These are phyloP conservation scores for Omphalea diandra DNA, from an alignment of 441 rosid genomes.

Conservation along the genomic window DNA sequence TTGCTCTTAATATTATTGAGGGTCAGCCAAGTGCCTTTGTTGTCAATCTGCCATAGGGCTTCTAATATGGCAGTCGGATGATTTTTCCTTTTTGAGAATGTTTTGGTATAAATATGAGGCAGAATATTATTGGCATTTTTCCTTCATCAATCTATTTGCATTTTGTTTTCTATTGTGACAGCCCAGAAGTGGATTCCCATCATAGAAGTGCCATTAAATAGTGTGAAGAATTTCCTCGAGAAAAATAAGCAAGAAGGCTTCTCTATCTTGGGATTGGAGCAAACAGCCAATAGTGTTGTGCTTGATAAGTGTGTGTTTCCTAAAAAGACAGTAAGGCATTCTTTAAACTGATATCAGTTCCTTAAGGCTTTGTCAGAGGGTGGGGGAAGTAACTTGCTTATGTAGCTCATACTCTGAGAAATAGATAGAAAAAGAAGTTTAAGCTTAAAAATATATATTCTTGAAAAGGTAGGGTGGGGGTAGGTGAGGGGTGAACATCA, in stretches of 20 bases:
- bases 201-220: slow-evolving; percentile 76
- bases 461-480: background rate
- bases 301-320: slow-evolving; percentile 77
- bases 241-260: slow-evolving; percentile 88
- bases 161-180: slow-evolving; percentile 65
- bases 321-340: slow-evolving; percentile 61
- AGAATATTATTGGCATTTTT: background rate
- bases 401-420: background rate
- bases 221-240: slow-evolving; percentile 74
- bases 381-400: background rate
- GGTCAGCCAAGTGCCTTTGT: background rate
- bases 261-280: slow-evolving; percentile 93
- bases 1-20: background rate
- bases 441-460: background rate
- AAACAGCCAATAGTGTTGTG: slow-evolving; percentile 82
- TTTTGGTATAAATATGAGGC: background rate
- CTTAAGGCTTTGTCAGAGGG: background rate
- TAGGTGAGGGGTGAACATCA: background rate
- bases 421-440: background rate
- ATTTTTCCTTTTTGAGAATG: background rate
- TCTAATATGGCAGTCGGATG: background rate
- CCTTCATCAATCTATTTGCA: slow-evolving; percentile 5
- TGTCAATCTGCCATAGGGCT: background rate
- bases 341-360: background rate
- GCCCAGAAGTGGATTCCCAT: slow-evolving; percentile 99